Percentiles rank a stretch among this genome's conserved stretches.
These are phyloP conservation scores for Russula earlei DNA, from an alignment of 768 basidiomycete species.

Conservation along the genomic window DNA sequence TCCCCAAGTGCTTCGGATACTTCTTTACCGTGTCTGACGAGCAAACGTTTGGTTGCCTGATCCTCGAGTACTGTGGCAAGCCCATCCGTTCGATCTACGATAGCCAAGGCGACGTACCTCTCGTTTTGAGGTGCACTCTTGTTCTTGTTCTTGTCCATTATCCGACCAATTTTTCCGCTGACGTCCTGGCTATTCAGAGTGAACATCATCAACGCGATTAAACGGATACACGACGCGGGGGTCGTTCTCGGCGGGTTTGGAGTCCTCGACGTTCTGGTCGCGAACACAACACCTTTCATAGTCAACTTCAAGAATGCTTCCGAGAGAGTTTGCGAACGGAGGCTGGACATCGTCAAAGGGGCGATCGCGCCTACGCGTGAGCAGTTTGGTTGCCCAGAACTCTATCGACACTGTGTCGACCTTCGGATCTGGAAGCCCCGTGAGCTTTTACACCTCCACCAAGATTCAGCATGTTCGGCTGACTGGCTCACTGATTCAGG, in stretches of 20 bases:
- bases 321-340: slow-evolving; percentile 2
- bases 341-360: slow-evolving; percentile 1
- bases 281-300: slow-evolving; percentile 1
- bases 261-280: background rate
- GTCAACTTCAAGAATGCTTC: slow-evolving; percentile 10
- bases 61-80: slow-evolving; percentile 8
- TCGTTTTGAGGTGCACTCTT: slow-evolving; percentile 1
- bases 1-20: slow-evolving; percentile 10
- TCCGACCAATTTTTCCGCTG: background rate
- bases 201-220: background rate
- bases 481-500: background rate
- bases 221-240: slow-evolving; percentile 5
- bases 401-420: slow-evolving; percentile 9
- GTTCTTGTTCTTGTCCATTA: background rate
- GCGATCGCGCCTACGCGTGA: slow-evolving; percentile 4
- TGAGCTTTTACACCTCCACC: no score
- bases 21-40: slow-evolving; percentile 1
- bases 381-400: slow-evolving; percentile 8
- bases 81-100: slow-evolving; percentile 7
- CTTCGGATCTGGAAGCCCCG: slow-evolving; percentile 10
- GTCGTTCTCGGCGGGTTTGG: slow-evolving; percentile 5
- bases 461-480: no score
- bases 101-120: background rate
- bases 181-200: background rate
- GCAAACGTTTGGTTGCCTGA: slow-evolving; percentile 1